Conservation (phyloP, 1,139 yeast species). For the Arxiozyma telluris region DNA sequence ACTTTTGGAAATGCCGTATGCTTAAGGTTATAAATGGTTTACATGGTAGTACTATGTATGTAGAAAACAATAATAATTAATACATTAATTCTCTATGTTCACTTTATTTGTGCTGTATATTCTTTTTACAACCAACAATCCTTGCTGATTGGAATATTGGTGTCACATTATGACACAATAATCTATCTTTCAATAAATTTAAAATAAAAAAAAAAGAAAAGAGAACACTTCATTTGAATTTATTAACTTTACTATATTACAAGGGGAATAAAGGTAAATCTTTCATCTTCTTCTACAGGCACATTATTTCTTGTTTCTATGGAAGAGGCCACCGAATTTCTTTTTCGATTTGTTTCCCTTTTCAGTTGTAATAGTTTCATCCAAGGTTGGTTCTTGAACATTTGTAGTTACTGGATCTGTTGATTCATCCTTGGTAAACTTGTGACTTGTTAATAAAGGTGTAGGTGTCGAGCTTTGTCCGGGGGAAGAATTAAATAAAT, state of each 20-base stretch:
- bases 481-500: not conserved
- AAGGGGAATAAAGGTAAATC: not conserved
- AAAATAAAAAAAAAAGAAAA: no score
- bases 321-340: conserved; percentile 25
- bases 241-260: not conserved
- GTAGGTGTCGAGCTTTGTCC: not conserved
- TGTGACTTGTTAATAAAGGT: not conserved
- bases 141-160: not conserved
- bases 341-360: conserved; percentile 15
- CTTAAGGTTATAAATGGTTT: not conserved
- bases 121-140: not conserved
- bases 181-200: no score
- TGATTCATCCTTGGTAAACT: not conserved
- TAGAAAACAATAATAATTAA: no score
- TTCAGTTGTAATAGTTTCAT: not conserved
- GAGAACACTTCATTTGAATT: not conserved
- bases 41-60: no score
- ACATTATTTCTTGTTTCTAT: conserved; percentile 12
- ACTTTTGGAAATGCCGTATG: not conserved
- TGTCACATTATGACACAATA: not conserved
- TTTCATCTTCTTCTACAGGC: not conserved
- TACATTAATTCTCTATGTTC: not conserved
- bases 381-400: conserved; percentile 1
- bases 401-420: not conserved
- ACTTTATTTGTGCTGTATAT: not conserved